phyloP scores from a whole-genome alignment of 768 basidiomycete species.

The Trametes sanguinea region DNA sequence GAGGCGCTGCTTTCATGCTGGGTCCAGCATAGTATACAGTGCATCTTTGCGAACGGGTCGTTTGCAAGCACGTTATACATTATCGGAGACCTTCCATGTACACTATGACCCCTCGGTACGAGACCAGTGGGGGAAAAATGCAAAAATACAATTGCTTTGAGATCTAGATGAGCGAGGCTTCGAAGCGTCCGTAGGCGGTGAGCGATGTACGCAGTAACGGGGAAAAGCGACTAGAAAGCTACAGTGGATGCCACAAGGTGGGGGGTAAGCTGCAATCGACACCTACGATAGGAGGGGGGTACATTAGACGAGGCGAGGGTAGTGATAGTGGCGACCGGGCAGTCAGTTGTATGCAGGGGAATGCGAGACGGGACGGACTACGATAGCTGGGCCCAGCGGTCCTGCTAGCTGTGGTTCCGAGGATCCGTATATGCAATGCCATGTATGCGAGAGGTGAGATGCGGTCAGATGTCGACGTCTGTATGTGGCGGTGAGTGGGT shows the following conservation, averaged over 20 bases:
- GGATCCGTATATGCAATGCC: neutral
- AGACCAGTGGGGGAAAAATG: neutral
- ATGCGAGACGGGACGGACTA: neutral
- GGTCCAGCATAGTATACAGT: too few relatives aligned
- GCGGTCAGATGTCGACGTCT: neutral
- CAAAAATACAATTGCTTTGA: slow-evolving; percentile 13
- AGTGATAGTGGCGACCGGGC: neutral
- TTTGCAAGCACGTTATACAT: too few relatives aligned
- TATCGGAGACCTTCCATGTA: too few relatives aligned
- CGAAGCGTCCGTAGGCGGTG: slow-evolving; percentile 9
- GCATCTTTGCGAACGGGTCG: too few relatives aligned
- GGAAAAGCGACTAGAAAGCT: slow-evolving; percentile 14
- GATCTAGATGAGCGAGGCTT: slow-evolving; percentile 5
- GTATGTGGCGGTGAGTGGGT: neutral
- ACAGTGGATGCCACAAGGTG: slow-evolving; percentile 14
- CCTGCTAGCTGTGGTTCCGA: neutral
- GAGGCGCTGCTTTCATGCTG: too few relatives aligned
- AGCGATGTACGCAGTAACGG: neutral
- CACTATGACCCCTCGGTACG: too few relatives aligned
- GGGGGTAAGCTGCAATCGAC: slow-evolving; percentile 5
- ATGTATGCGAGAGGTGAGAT: neutral
- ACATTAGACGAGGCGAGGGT: slow-evolving; percentile 1
- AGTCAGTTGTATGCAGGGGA: neutral
- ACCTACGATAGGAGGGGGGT: slow-evolving; percentile 1
- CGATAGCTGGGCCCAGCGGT: neutral